Evolutionary conservation across 208 protist genomes (phyloP).

Genomic region (Trypanosomatidae sp.): DNA sequence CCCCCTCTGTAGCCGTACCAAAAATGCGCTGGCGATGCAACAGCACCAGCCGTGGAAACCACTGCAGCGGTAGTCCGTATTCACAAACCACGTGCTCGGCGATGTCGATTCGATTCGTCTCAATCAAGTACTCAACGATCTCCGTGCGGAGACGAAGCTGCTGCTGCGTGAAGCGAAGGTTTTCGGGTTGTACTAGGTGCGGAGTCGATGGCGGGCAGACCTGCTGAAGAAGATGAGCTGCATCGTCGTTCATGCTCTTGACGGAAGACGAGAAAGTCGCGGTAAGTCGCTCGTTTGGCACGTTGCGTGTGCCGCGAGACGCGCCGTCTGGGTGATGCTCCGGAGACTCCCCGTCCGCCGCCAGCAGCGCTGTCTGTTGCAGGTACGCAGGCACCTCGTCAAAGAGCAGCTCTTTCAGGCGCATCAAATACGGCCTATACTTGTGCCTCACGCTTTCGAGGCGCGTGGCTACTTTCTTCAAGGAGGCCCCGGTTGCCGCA

Average conservation of each 20-base stretch:
- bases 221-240: slow-evolving; percentile 28
- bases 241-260: slow-evolving; percentile 14
- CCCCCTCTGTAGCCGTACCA: not conserved
- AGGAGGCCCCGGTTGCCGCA: slow-evolving; percentile 60
- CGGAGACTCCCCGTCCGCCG: slow-evolving; percentile 5
- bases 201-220: slow-evolving; percentile 64
- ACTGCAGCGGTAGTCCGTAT: slow-evolving; percentile 71
- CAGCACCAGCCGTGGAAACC: slow-evolving; percentile 66
- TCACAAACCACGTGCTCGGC: slow-evolving; percentile 54
- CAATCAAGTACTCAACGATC: slow-evolving; percentile 80
- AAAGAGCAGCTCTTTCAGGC: slow-evolving; percentile 34
- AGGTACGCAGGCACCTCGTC: slow-evolving; percentile 50
- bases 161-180: slow-evolving; percentile 43
- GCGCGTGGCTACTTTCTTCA: slow-evolving; percentile 67
- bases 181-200: slow-evolving; percentile 46
- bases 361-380: slow-evolving; percentile 43
- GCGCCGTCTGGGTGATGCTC: not conserved
- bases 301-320: not conserved
- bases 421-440: slow-evolving; percentile 46
- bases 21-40: slow-evolving; percentile 20
- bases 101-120: slow-evolving; percentile 52
- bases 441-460: slow-evolving; percentile 49
- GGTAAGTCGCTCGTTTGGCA: not conserved
- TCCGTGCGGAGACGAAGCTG: slow-evolving; percentile 68
- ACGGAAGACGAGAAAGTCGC: slow-evolving; percentile 1